Conservation (phyloP, 805 yeast species). For the Pichia manshurica region DNA sequence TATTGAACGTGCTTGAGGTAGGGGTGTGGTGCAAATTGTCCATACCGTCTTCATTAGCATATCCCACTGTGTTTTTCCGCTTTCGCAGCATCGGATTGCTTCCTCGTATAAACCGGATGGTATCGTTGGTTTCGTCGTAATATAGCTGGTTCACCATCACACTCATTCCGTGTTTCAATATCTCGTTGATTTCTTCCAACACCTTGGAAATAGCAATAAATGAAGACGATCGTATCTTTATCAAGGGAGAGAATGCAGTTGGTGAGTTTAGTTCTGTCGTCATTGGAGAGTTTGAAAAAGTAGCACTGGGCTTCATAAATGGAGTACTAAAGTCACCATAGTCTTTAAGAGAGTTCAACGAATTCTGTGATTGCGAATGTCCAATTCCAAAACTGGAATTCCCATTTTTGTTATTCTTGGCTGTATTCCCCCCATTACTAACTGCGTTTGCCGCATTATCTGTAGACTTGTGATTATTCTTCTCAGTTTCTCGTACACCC, state of each 20-base stretch:
- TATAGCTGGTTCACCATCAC: conserved; percentile 21
- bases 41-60: not conserved
- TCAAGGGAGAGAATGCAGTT: conserved; percentile 15
- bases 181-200: conserved; percentile 40
- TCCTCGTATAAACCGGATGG: conserved; percentile 27
- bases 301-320: conserved; percentile 10
- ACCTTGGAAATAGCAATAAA: conserved; percentile 31
- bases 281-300: conserved; percentile 6
- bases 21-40: not conserved
- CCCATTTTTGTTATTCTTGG: not conserved
- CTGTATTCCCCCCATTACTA: not conserved
- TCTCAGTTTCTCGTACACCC: not conserved
- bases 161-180: conserved; percentile 39
- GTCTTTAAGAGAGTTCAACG: conserved; percentile 5
- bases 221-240: conserved; percentile 6
- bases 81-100: conserved; percentile 28
- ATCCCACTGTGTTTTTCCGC: conserved; percentile 10
- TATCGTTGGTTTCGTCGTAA: conserved; percentile 26
- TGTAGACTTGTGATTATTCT: not conserved
- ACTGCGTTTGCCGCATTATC: not conserved
- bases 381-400: conserved; percentile 1
- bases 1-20: not conserved
- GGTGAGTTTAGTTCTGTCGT: conserved; percentile 11
- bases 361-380: conserved; percentile 10
- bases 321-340: conserved; percentile 9